These are phyloP conservation scores for Takakia lepidozioides DNA, from an alignment of 225 moss, liverwort and hornwort genomes.

Conservation along the genomic window DNA sequence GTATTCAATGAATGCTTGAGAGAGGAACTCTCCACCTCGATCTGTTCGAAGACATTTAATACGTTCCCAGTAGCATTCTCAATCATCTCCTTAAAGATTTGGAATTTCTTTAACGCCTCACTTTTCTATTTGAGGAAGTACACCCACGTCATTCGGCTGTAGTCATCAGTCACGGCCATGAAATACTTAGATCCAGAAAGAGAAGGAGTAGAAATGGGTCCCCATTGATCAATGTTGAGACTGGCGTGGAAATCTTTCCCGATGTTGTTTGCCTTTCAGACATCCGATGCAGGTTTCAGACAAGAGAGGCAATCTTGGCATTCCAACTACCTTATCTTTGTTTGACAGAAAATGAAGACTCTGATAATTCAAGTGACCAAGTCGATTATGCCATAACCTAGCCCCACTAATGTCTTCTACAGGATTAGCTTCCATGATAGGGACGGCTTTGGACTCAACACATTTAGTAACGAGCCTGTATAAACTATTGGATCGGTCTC, in stretches of 20 bases:
- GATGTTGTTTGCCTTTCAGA: too few species aligned
- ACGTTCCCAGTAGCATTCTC: too few species aligned
- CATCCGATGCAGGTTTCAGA: too few species aligned
- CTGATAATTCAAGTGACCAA: not conserved
- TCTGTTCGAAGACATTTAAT: too few species aligned
- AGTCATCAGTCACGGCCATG: conserved; percentile 3
- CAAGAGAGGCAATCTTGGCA: not conserved
- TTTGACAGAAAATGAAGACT: not conserved
- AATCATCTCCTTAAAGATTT: not conserved
- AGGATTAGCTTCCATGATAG: not conserved
- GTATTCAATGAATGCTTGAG: not conserved
- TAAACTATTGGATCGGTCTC: not conserved
- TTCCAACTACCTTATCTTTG: not conserved
- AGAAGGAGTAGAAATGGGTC: not conserved
- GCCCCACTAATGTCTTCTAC: not conserved
- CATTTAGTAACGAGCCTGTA: not conserved
- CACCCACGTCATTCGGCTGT: not conserved
- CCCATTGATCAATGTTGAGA: too few species aligned
- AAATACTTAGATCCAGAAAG: not conserved
- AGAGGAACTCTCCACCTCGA: conserved; percentile 1
- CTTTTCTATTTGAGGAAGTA: not conserved
- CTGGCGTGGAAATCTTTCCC: too few species aligned
- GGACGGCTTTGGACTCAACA: too few species aligned
- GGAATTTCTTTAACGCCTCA: not conserved
- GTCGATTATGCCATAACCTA: not conserved